Base-by-base conservation (phyloP, 108 stramenopile genomes). In the Fragilariopsis cylindrus region DNA sequence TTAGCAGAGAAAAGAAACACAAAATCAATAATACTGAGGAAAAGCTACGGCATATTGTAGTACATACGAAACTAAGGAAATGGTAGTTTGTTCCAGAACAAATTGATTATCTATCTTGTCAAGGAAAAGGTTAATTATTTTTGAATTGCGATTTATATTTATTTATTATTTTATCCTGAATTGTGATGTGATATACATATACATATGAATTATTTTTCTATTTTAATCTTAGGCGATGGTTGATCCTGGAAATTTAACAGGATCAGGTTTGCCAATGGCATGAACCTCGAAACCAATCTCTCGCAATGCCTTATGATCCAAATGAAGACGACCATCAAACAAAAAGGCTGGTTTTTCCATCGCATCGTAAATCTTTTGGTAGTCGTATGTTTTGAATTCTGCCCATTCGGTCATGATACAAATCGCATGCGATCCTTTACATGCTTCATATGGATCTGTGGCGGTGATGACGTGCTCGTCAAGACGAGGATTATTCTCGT, bases 301-400 rank as follows among this genome's bases (percentile, higher is more conserved):
- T 62, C 98, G 92, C 66, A 99, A 89, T 43, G 73, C 85, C 15
- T 74, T 91, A 81, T 94, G 93, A 75, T 97, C 96, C 62, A 98
- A 68, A 69, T 98, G 81, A 75, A 98, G 97, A 18, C 98, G 96
- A 42, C 98, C 99, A 76, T 99, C 99, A 69, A 99, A 99, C 58
- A 98, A 65, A 79, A 99, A 99, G 8, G 98, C 99, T 5, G 99
- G 99, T 85, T 99, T 99, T 66, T 93, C 84, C 98, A 99, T 99
- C 70, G 75, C 67, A 40, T 93, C 83, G 76, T 92, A 99, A 75
- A 99, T 97, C 63, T 82, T 82, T 70, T 96, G 69, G 80, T 84
- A 96, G 81, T 99, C 98, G 73, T 95, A 87, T 3, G 88, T 83
- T 91, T 98, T 98, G 91, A 99, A 99, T 79, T 96, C 97, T 58